Base-by-base conservation (phyloP, 495 filamentous ascomycete species). In the Aspergillus sclerotiicarbonarius region DNA sequence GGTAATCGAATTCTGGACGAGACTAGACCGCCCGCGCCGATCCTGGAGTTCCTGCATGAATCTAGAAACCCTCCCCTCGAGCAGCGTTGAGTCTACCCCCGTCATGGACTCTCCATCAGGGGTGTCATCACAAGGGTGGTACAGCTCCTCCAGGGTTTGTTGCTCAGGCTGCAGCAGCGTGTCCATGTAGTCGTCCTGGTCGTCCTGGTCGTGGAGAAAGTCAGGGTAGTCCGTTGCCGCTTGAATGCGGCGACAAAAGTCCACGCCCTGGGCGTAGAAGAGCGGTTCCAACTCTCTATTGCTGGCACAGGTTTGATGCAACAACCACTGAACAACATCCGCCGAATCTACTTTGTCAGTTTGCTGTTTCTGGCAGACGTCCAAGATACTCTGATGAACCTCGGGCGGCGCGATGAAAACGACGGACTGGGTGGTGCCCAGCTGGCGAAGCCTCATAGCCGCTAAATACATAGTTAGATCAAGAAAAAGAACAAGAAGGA, bases 391-490 rank as follows among this genome's bases (percentile, higher is more conserved):
- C 71, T 4, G 84, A 74, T 6, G 86, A 82, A 50, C 71, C 76
- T 58, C 88, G 80, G 62, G 90, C 86, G 10, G 84, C 75, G 50
- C 80, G 70, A 61, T 77, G 89, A 4, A 88, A 83, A 2, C 88
- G 81, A 30, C 86, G 82, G 13, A 89, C 73, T 67, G 73, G 68
- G 6, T 81, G 80, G 32, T 63, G 29, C 16, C 76, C 1, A 88
- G 72, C 62, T 84, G 81, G 29, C 85, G 66, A 75, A 88, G 80
- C 43, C 85, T 63, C 85, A 88, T 88, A 45, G 84, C 87, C 12
- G 84, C 85, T 87, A n/a, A 16, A 16, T 16, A 4, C 30, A 44
- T 6, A 4, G 44, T 63, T 51, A 54, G 52, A 25, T 25, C 5
- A 25, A 25, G 25, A 2, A 41, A 15, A 5, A 54, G 59, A 71